Conservation (phyloP, 768 basidiomycete species). For the Atractiella rhizophila region DNA sequence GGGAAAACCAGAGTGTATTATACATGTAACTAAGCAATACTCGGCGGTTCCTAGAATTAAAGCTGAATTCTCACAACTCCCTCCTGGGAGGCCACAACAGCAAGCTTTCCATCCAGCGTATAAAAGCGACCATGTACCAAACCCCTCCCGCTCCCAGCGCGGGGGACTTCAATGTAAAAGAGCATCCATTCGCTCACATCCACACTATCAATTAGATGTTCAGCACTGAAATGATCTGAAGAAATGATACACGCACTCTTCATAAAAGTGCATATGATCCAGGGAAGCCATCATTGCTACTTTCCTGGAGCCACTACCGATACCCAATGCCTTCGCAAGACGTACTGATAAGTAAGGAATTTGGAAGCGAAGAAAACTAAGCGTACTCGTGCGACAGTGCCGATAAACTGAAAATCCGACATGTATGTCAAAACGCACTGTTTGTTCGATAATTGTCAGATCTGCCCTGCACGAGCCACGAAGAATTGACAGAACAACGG, state of each 20-base stretch:
- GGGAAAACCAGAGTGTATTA: too few species aligned
- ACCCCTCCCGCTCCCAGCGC: constrained; percentile 10
- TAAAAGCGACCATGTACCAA: constrained; percentile 14
- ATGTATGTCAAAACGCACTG: neutral
- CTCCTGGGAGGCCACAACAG: constrained; percentile 9
- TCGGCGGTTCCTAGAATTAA: too few species aligned
- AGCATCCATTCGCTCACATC: constrained; percentile 14
- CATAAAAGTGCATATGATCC: constrained; percentile 17
- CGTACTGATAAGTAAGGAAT: neutral
- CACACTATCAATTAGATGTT: neutral
- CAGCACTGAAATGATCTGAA: neutral
- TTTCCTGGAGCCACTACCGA: too few species aligned
- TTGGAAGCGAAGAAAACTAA: neutral
- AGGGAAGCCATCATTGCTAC: constrained; percentile 16
- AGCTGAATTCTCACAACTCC: constrained; percentile 3
- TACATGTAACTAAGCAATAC: too few species aligned
- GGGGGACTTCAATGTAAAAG: constrained; percentile 12
- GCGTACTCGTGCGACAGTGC: constrained; percentile 3
- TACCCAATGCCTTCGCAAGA: too few species aligned
- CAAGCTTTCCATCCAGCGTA: constrained; percentile 13
- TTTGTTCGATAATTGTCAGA: too few species aligned
- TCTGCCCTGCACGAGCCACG: too few species aligned
- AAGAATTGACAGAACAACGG: too few species aligned
- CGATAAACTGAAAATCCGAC: constrained; percentile 8
- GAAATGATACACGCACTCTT: neutral